Conservation (phyloP, 75 land plant species). For the Isoetes taiwanensis region DNA sequence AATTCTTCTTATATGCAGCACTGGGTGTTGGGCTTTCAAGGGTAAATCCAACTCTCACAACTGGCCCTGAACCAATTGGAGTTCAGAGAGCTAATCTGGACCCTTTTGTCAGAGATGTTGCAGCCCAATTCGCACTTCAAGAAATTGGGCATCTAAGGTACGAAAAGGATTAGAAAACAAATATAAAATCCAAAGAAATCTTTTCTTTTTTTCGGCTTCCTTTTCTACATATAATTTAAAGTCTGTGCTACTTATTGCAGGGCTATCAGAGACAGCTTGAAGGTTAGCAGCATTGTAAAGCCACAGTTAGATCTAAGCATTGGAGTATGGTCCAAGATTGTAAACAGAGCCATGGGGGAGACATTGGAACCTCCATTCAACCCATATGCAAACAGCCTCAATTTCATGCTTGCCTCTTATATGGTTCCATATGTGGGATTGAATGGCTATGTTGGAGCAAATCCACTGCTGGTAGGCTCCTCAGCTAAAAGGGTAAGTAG, state of each 20-base stretch:
- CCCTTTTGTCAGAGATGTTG: slow-evolving; percentile 11
- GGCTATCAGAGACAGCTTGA: slow-evolving; percentile 37
- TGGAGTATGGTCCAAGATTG: slow-evolving; percentile 29
- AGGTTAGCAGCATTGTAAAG: slow-evolving; percentile 36
- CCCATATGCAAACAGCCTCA: slow-evolving; percentile 51
- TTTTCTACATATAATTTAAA: not conserved
- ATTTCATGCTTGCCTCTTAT: slow-evolving; percentile 59
- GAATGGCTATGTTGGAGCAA: slow-evolving; percentile 74
- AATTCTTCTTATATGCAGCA: slow-evolving; percentile 37
- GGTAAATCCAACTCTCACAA: slow-evolving; percentile 19
- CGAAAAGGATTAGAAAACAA: not conserved
- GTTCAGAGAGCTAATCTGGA: slow-evolving; percentile 42
- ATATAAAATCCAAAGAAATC: too few species aligned
- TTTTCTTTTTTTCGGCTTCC: not conserved
- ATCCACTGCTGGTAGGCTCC: slow-evolving; percentile 27
- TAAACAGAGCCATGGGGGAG: slow-evolving; percentile 45
- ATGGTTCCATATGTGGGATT: slow-evolving; percentile 72
- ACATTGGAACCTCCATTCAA: slow-evolving; percentile 45
- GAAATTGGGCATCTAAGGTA: slow-evolving; percentile 52
- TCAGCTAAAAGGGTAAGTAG: slow-evolving; percentile 32
- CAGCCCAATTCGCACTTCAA: slow-evolving; percentile 31
- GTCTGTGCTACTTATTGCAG: slow-evolving; percentile 15
- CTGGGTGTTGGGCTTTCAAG: slow-evolving; percentile 38
- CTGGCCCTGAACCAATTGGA: slow-evolving; percentile 35
- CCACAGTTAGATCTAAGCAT: slow-evolving; percentile 45